These are phyloP conservation scores for Panus rudis DNA, from an alignment of 768 basidiomycete species.

Conservation along the genomic window DNA sequence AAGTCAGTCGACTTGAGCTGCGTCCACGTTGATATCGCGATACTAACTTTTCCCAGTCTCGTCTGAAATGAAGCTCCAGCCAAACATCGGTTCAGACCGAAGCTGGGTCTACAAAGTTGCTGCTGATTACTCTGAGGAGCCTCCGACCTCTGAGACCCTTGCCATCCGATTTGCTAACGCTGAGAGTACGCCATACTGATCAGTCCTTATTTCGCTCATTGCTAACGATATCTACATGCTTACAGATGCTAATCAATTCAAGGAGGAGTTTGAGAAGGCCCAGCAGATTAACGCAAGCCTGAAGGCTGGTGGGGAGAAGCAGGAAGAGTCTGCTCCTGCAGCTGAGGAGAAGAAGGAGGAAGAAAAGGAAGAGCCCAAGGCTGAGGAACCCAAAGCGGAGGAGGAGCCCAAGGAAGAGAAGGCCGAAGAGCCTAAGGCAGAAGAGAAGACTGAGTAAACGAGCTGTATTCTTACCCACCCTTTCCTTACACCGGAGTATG, in stretches of 20 bases:
- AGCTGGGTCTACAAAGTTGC: conserved; percentile 99
- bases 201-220: neutral
- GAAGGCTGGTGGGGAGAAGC: conserved; percentile 18
- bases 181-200: conserved; percentile 52
- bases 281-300: conserved; percentile 60
- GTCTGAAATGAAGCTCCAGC: conserved; percentile 87
- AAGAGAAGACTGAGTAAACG: conserved; percentile 12
- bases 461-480: conserved; percentile 16
- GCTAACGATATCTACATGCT: neutral
- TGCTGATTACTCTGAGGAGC: conserved; percentile 90
- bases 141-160: conserved; percentile 88
- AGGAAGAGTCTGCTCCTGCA: conserved; percentile 20
- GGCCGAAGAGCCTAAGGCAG: conserved; percentile 23
- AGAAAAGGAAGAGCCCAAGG: conserved; percentile 23
- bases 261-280: conserved; percentile 80
- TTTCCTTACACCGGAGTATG: conserved; percentile 2
- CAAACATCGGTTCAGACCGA: conserved; percentile 97
- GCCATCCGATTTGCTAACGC: conserved; percentile 97
- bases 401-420: conserved; percentile 30
- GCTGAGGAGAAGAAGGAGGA: conserved; percentile 26
- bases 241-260: conserved; percentile 81
- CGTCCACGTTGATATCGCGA: neutral
- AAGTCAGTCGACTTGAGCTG: conserved; percentile 43
- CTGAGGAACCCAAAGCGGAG: conserved; percentile 24
- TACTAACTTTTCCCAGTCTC: conserved; percentile 48